phyloP scores from a whole-genome alignment of 2,329 filamentous ascomycete genomes.

The Sarocladiaceae sp. region DNA sequence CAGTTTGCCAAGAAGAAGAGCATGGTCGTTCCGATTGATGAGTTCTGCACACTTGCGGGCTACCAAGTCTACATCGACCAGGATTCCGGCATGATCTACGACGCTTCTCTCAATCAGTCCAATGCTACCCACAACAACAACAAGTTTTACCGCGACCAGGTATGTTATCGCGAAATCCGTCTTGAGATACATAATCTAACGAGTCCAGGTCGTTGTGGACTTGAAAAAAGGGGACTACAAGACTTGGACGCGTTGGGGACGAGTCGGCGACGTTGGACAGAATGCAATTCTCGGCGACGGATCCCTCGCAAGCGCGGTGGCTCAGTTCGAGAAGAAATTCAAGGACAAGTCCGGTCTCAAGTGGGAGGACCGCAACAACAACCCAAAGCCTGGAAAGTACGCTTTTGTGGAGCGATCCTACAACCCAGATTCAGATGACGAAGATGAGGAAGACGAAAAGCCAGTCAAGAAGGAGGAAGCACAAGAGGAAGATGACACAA shows the following conservation, averaged over 20 bases:
- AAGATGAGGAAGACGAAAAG: conserved; percentile 21
- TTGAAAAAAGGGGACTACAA: conserved; percentile 34
- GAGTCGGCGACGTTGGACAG: conserved; percentile 59
- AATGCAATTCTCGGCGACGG: conserved; percentile 36
- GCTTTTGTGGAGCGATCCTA: conserved; percentile 77
- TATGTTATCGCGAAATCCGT: conserved; percentile 28
- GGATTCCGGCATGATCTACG: conserved; percentile 58
- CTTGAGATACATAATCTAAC: neutral
- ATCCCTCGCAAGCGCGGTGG: conserved; percentile 35
- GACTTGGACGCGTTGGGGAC: conserved; percentile 75
- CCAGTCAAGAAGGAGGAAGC: conserved; percentile 29
- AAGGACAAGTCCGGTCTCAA: conserved; percentile 52
- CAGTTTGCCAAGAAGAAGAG: conserved; percentile 42
- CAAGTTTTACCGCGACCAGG: conserved; percentile 74
- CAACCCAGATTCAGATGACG: conserved; percentile 57
- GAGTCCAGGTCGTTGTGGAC: conserved; percentile 35
- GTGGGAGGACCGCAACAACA: conserved; percentile 46
- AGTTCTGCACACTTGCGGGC: conserved; percentile 28
- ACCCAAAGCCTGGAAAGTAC: conserved; percentile 64
- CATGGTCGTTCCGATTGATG: conserved; percentile 45
- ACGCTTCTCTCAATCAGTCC: conserved; percentile 74
- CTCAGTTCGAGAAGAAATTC: conserved; percentile 55
- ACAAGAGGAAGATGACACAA: conserved; percentile 24
- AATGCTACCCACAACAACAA: conserved; percentile 69
- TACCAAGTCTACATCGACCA: conserved; percentile 60